phyloP scores from a whole-genome alignment of 129 eudicot genomes.

The Flaveria sonorensis region DNA sequence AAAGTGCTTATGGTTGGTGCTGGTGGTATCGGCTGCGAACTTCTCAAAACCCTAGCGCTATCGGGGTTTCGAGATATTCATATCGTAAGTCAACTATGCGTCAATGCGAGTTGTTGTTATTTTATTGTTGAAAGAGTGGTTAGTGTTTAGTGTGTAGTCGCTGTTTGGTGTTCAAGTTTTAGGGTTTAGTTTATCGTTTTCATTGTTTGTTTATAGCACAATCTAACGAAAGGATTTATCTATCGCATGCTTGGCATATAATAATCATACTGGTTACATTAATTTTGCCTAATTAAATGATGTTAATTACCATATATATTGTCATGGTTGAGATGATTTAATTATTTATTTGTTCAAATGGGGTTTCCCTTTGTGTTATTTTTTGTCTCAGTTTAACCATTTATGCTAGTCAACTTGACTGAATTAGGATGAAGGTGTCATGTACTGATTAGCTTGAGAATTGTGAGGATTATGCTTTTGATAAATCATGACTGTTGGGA shows the following conservation, averaged over 20 bases:
- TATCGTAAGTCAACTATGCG: conserved; percentile 55
- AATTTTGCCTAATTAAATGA: background rate
- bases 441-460: background rate
- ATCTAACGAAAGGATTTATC: background rate
- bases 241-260: background rate
- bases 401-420: background rate
- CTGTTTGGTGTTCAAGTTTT: conserved; percentile 25
- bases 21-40: conserved; percentile 98
- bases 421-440: background rate
- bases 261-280: background rate
- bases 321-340: conserved; percentile 3
- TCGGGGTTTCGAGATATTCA: conserved; percentile 89
- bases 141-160: background rate
- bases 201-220: background rate
- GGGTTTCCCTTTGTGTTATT: background rate
- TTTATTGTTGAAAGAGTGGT: background rate
- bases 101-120: background rate
- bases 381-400: background rate
- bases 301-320: background rate
- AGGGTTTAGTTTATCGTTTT: conserved; percentile 34
- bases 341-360: background rate
- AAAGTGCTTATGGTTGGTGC: conserved; percentile 98
- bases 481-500: too few relatives aligned
- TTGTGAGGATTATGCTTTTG: too few relatives aligned
- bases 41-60: conserved; percentile 94